A percentile compares a stretch with the other conserved stretches of the same genome.
Conservation (phyloP, 2,329 filamentous ascomycete genomes). For the Alternaria conjuncta region DNA sequence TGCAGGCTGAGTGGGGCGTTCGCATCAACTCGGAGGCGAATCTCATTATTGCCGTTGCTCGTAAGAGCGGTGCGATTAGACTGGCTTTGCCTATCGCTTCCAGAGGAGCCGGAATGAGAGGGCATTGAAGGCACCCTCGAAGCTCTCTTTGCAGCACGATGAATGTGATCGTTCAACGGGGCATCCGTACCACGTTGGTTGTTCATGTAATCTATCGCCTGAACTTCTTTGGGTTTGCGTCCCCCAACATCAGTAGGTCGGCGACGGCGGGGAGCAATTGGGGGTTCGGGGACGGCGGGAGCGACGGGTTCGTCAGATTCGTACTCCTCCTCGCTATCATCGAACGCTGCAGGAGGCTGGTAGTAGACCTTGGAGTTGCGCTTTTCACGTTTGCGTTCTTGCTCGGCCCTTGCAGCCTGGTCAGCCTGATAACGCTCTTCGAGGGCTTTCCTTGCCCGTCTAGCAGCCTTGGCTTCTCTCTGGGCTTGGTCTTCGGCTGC, state of each 20-base stretch:
- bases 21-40: conserved; percentile 45
- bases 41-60: conserved; percentile 39
- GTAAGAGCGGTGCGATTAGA: conserved; percentile 38
- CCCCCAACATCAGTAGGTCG: conserved; percentile 29
- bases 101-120: conserved; percentile 38
- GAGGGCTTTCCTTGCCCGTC: too few species aligned
- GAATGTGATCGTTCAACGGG: conserved; percentile 35
- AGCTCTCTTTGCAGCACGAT: conserved; percentile 36
- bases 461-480: too few species aligned
- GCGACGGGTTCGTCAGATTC: conserved; percentile 9
- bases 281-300: conserved; percentile 4
- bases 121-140: conserved; percentile 35
- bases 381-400: conserved; percentile 20
- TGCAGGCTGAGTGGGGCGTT: conserved; percentile 41
- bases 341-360: conserved; percentile 15
- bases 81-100: conserved; percentile 37
- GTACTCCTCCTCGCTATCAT: conserved; percentile 22
- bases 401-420: neutral
- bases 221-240: conserved; percentile 27
- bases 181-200: conserved; percentile 34
- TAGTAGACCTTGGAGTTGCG: conserved; percentile 22
- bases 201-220: conserved; percentile 41
- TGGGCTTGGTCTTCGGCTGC: neutral
- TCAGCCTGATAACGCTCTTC: too few species aligned
- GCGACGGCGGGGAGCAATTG: conserved; percentile 23